Evolutionary conservation across 2,329 filamentous ascomycete genomes (phyloP).

Genomic region (Colletotrichum lini): DNA sequence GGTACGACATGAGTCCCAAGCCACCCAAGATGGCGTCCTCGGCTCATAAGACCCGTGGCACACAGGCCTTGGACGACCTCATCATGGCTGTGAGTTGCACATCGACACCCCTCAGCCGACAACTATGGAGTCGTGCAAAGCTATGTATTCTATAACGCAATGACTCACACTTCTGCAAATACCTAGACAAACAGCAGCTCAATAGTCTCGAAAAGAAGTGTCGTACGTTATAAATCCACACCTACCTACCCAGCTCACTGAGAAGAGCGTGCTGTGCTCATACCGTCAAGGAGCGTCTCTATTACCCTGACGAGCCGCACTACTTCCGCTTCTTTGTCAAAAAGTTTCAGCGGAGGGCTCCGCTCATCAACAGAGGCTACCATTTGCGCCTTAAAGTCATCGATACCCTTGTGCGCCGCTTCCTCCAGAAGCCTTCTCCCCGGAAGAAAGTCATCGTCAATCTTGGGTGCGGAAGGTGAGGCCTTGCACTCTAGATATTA

Average conservation of each 20-base stretch:
- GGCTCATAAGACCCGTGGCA: constrained; percentile 4
- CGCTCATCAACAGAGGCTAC: constrained; percentile 91
- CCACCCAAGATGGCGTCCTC: constrained; percentile 21
- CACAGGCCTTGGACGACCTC: constrained; percentile 59
- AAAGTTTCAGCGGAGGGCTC: constrained; percentile 86
- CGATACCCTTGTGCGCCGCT: constrained; percentile 80
- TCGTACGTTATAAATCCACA: constrained; percentile 66
- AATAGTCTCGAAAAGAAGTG: constrained; percentile 92
- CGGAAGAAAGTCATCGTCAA: constrained; percentile 84
- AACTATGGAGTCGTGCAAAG: neutral
- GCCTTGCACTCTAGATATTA: constrained; percentile 43
- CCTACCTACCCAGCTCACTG: neutral
- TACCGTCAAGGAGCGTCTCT: constrained; percentile 67
- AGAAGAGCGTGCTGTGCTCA: neutral
- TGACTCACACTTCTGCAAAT: constrained; percentile 33
- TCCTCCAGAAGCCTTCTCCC: constrained; percentile 69
- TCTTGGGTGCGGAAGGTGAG: constrained; percentile 91
- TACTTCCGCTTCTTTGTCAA: constrained; percentile 91
- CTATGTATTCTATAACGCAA: neutral
- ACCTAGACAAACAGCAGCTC: constrained; percentile 87
- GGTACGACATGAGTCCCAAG: neutral
- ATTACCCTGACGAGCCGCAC: constrained; percentile 82
- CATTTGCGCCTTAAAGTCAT: constrained; percentile 89
- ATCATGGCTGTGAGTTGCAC: constrained; percentile 67
- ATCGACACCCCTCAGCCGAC: neutral